Evolutionary conservation across 1,284 basidiomycete genomes (phyloP), one percentile per base, ranked within the genome.

Genomic region (Rhodofomes roseus): DNA sequence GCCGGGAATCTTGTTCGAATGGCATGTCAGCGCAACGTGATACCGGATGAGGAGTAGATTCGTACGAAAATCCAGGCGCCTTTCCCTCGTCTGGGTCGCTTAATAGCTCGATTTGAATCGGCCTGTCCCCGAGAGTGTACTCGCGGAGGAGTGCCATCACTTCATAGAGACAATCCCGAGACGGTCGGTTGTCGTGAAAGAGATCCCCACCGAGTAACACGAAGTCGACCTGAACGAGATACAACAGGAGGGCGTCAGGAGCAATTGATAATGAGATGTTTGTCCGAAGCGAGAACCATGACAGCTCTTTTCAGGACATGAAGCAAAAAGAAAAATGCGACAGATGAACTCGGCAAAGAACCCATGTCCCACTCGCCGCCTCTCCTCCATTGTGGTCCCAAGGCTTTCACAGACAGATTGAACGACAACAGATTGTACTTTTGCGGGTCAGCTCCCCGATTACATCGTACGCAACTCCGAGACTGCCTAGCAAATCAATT

Each of bases 131-230:
- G 58, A 98, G 70, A 0, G 94, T 95, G 72, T 92, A 95, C 75
- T 99, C 93, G 56, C 97, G 86, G 58, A 99, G 76, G 9, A 98
- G 79, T 0, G 93, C 93, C 70, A 95, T 93, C 1, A 89, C 90
- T 71, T 93, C 87, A 74, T 93, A 96, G 58, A 99, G 75, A 62
- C 92, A 93, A 44, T 95, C 91, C 66, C 96, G 78, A 31, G 93
- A 94, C 0, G 97, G 97, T 63, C 95, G 86, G 73, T 99, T 99
- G 70, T 99, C 97, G 73, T 99, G 97, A 71, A 99, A 99, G 7
- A 99, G 79, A 74, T 99, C 97, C 11, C 97, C 96, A 14, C 92
- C 96, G 1, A 98, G 85, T 2, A 99, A 83, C 58, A 99, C 83
- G 70, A 97, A 93, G 76, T 98, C 95, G 55, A 96, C 95, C 92